Evolutionary conservation across 2,329 filamentous ascomycete genomes (phyloP).

Genomic region (Scleromitrula shiraiana): DNA sequence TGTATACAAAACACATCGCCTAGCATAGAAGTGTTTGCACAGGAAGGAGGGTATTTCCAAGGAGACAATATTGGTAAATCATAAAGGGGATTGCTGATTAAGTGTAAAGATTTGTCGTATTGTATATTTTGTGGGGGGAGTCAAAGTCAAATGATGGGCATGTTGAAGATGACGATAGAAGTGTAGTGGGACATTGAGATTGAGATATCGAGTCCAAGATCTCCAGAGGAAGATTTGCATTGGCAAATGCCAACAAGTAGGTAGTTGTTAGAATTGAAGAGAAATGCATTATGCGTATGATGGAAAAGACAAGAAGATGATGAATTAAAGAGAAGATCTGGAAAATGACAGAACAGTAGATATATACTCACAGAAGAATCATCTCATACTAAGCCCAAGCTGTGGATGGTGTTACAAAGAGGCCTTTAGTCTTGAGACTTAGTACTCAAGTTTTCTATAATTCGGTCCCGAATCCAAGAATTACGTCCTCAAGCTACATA

Average conservation of each 20-base stretch:
- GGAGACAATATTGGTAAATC: neutral
- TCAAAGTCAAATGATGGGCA: neutral
- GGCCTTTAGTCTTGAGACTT: too few species aligned
- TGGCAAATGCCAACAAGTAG: neutral
- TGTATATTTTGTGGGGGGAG: neutral
- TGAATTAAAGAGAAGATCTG: too few species aligned
- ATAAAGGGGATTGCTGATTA: neutral
- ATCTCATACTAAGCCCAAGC: too few species aligned
- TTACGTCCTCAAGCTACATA: neutral
- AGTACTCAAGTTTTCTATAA: neutral
- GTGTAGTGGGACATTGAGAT: neutral
- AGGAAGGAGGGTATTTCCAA: neutral
- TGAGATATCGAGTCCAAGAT: neutral
- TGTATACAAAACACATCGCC: constrained; percentile 20
- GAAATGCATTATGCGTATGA: neutral
- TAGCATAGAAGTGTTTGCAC: neutral
- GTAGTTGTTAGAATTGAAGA: neutral
- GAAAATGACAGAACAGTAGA: too few species aligned
- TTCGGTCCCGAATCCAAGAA: neutral
- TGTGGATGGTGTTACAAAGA: too few species aligned
- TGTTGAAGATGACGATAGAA: neutral
- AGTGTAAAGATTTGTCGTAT: neutral
- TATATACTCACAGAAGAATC: too few species aligned
- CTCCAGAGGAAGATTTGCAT: neutral
- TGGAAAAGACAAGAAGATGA: too few species aligned